Evolutionary conservation across 2,329 filamentous ascomycete species (phyloP).

Genomic region (Akanthomyces lecanii): DNA sequence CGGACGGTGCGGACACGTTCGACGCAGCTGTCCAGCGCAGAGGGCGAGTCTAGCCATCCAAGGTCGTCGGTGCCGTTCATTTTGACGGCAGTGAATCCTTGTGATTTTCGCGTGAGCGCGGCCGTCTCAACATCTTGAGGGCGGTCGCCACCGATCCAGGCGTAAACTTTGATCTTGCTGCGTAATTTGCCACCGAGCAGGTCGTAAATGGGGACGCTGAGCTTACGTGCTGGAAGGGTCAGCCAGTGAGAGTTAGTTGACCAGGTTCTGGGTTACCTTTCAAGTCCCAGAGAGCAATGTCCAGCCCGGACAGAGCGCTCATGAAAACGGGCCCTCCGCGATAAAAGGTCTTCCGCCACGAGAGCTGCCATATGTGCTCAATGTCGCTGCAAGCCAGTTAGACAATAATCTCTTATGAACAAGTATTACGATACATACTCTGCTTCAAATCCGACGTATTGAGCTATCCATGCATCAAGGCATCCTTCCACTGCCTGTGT

Average conservation of each 20-base stretch:
- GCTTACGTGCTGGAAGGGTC: conserved; percentile 34
- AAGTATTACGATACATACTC: conserved; percentile 45
- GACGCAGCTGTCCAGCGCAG: conserved; percentile 57
- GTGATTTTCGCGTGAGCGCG: conserved; percentile 54
- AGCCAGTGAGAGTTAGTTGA: not conserved
- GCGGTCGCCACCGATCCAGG: conserved; percentile 73
- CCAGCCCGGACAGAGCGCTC: conserved; percentile 71
- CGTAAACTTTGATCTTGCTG: conserved; percentile 66
- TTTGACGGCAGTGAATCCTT: conserved; percentile 65
- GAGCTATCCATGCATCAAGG: conserved; percentile 60
- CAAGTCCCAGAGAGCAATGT: conserved; percentile 77
- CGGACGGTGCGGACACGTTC: conserved; percentile 67
- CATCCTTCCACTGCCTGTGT: conserved; percentile 70
- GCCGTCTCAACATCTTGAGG: conserved; percentile 61
- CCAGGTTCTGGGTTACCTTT: conserved; percentile 42
- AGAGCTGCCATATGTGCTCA: conserved; percentile 74
- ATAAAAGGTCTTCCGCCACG: conserved; percentile 70
- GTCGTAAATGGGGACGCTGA: conserved; percentile 65
- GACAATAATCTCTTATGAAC: too few species aligned
- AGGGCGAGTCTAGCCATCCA: conserved; percentile 71
- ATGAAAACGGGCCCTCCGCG: conserved; percentile 76
- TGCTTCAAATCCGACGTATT: conserved; percentile 64
- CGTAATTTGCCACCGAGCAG: conserved; percentile 71
- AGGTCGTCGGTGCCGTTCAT: conserved; percentile 78
- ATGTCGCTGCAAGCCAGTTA: conserved; percentile 53